phyloP scores from a whole-genome alignment of 2,329 filamentous ascomycete genomes.

The Ascochyta pisi region DNA sequence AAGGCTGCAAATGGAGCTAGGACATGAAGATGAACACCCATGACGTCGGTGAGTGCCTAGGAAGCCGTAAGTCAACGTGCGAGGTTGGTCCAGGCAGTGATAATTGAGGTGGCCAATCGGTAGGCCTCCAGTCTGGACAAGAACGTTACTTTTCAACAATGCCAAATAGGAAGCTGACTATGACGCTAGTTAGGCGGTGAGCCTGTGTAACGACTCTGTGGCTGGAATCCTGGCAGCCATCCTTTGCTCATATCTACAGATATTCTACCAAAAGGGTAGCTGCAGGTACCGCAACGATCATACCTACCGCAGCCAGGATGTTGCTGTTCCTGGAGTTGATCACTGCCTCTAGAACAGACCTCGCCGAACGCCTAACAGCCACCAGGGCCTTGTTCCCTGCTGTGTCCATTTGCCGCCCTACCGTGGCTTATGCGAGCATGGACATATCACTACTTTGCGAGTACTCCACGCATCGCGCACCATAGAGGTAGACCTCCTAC shows the following conservation, averaged over 20 bases:
- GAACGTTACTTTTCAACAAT: slow-evolving; percentile 24
- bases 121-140: slow-evolving; percentile 22
- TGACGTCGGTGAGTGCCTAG: slow-evolving; percentile 11
- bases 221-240: slow-evolving; percentile 1
- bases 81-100: background rate
- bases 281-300: slow-evolving; percentile 16
- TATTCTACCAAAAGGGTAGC: background rate
- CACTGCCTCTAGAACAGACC: background rate
- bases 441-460: background rate
- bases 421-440: background rate
- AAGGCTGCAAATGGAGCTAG: slow-evolving; percentile 10
- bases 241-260: background rate
- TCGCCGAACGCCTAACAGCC: slow-evolving; percentile 4
- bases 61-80: background rate
- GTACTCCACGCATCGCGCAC: background rate
- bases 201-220: slow-evolving; percentile 26
- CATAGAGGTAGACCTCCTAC: background rate
- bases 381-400: background rate
- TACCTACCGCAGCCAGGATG: slow-evolving; percentile 3
- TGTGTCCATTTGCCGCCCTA: background rate
- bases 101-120: slow-evolving; percentile 31
- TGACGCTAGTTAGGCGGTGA: slow-evolving; percentile 35
- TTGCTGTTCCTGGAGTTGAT: slow-evolving; percentile 8
- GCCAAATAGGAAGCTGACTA: slow-evolving; percentile 16
- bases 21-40: slow-evolving; percentile 1